Evolutionary conservation across 2,329 filamentous ascomycete genomes (phyloP), one percentile per base, ranked within the genome.

Genomic region (Elsinoe australis): DNA sequence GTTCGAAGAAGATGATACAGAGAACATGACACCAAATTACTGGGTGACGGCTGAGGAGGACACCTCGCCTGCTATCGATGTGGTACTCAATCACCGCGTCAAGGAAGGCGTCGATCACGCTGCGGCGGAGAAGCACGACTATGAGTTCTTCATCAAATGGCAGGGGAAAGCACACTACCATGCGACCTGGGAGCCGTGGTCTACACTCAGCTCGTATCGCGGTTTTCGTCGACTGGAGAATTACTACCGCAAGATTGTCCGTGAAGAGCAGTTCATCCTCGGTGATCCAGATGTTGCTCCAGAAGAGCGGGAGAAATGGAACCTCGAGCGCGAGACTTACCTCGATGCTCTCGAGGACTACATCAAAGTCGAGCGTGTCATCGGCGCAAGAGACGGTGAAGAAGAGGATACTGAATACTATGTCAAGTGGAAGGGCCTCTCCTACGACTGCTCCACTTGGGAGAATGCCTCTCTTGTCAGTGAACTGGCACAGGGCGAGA

Each of bases 361-460:
- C 66, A 92, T 86, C 53, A 83, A 92, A 57, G 88, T 95, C 24
- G 92, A 98, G 65, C 81, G 92, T 58, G 83, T 98, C 51, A 95
- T 98, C 58, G 85, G 86, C 47, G 78, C 83, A 51, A 82, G 85
- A 53, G 80, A 87, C 50, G 84, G 83, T 18, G 87, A 92, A 10
- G 83, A 85, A 6, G 52, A 49, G 12, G 87, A 81, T 41, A 79
- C 79, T 0, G 87, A 96, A 63, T 98, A 98, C 65, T 87, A 82
- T 55, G 84, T 96, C 66, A 98, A 98, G 70, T 98, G 92, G 74
- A 68, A 63, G 47, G 86, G 87, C 8, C 76, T 96, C 45, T 86
- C 83, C 46, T 98, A 98, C 62, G 89, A 96, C 58, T 82, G 83
- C 53, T 95, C 86, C 67, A 98, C 94, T 1, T 98, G 94, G 94